These are phyloP conservation scores for Protostelium mycophagum DNA, from an alignment of 78 protist genomes.

Conservation along the genomic window DNA sequence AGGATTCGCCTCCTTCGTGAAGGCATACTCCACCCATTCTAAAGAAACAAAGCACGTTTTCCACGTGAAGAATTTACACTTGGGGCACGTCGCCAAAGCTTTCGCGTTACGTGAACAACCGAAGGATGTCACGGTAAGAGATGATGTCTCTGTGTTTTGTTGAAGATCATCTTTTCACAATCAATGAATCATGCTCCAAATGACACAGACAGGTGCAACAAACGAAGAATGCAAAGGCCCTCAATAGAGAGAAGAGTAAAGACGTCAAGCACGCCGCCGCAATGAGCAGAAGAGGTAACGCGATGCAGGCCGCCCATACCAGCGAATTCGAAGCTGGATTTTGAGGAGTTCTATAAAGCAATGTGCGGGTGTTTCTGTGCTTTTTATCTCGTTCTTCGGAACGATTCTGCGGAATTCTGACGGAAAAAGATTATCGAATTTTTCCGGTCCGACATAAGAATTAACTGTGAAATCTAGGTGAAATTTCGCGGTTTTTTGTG, in stretches of 20 bases:
- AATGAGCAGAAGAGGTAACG: background rate
- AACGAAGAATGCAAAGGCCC: background rate
- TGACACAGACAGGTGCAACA: background rate
- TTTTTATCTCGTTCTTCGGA: too few relatives aligned
- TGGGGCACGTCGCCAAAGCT: slow-evolving; percentile 70
- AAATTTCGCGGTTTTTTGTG: too few relatives aligned
- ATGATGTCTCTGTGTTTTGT: background rate
- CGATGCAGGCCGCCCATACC: background rate
- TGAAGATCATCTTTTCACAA: background rate
- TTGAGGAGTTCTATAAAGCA: too few relatives aligned
- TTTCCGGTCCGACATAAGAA: too few relatives aligned
- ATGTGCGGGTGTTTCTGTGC: too few relatives aligned
- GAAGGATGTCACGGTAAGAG: background rate
- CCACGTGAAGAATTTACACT: slow-evolving; percentile 25
- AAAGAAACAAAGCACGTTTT: slow-evolving; percentile 54
- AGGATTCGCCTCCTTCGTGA: slow-evolving; percentile 75
- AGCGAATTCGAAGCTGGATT: background rate
- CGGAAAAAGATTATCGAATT: too few relatives aligned
- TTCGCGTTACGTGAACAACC: slow-evolving; percentile 48
- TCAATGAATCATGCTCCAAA: too few relatives aligned
- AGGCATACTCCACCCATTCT: slow-evolving; percentile 86
- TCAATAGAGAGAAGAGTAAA: background rate
- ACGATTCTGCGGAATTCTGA: too few relatives aligned
- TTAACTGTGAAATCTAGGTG: too few relatives aligned
- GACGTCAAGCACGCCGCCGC: background rate